Conservation (phyloP, 2,329 filamentous ascomycete genomes). For the Cladophialophora yegresii region DNA sequence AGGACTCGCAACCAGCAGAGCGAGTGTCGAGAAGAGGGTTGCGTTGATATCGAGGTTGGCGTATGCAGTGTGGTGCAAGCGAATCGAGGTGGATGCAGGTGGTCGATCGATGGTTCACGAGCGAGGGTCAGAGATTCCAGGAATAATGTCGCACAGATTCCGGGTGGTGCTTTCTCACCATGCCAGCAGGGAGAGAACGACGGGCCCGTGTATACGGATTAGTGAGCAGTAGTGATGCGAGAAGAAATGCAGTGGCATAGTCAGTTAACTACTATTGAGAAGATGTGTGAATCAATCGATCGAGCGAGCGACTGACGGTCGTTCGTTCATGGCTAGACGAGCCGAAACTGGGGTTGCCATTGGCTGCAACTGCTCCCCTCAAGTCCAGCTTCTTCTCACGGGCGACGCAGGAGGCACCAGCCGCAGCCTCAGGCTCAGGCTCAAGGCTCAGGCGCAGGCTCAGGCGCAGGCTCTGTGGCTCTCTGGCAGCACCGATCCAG, state of each 20-base stretch:
- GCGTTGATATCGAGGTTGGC: constrained; percentile 13
- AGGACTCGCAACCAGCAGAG: neutral
- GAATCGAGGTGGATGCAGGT: constrained; percentile 10
- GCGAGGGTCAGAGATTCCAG: constrained; percentile 26
- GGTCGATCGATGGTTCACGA: constrained; percentile 11
- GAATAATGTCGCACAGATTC: constrained; percentile 31
- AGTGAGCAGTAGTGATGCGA: constrained; percentile 16
- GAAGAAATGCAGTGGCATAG: constrained; percentile 17
- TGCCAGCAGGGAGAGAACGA: constrained; percentile 30
- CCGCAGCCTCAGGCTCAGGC: too few relatives aligned
- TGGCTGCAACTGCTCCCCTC: constrained; percentile 11
- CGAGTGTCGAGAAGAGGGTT: constrained; percentile 1
- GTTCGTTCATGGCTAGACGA: constrained; percentile 1
- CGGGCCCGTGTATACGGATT: constrained; percentile 19
- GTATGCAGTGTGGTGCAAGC: constrained; percentile 10
- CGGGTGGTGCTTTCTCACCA: constrained; percentile 27
- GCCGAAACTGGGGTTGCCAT: constrained; percentile 13
- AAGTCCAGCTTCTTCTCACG: neutral
- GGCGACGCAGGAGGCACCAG: too few relatives aligned
- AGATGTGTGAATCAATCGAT: constrained; percentile 6
- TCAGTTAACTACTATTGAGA: neutral
- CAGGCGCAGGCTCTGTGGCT: neutral
- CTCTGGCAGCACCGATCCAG: neutral
- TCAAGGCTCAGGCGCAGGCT: too few relatives aligned
- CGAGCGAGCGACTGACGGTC: constrained; percentile 8